Evolutionary conservation across 768 basidiomycete genomes (phyloP).

Genomic region (Leccinum imitatum): DNA sequence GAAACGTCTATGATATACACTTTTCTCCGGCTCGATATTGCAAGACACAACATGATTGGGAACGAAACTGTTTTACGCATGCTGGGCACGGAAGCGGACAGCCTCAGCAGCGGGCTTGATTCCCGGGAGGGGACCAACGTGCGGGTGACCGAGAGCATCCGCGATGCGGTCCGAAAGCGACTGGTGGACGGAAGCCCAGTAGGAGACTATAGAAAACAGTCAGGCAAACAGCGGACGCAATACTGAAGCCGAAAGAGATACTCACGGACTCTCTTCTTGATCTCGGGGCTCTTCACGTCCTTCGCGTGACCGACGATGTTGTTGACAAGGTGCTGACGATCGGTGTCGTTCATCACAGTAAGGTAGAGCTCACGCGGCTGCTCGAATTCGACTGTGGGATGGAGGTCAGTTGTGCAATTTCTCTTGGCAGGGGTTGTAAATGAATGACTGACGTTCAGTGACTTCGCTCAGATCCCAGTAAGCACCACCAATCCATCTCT

Average conservation of each 20-base stretch:
- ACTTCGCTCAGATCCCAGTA: constrained; percentile 69
- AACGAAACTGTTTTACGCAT: constrained; percentile 1
- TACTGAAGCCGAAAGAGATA: constrained; percentile 12
- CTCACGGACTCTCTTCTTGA: constrained; percentile 69
- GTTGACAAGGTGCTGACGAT: constrained; percentile 58
- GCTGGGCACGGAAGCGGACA: constrained; percentile 43
- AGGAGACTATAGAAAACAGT: constrained; percentile 49
- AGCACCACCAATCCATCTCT: constrained; percentile 72
- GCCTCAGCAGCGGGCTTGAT: constrained; percentile 60
- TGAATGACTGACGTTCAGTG: constrained; percentile 64
- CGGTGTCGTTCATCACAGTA: constrained; percentile 64
- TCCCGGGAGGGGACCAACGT: constrained; percentile 50
- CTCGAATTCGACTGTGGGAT: constrained; percentile 71
- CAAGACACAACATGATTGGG: not conserved
- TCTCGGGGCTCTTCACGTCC: constrained; percentile 54
- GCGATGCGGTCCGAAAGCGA: constrained; percentile 75
- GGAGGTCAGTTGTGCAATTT: not conserved
- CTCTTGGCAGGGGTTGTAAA: not conserved
- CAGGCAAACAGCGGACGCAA: not conserved
- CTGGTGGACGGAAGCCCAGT: constrained; percentile 80
- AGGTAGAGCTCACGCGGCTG: constrained; percentile 72
- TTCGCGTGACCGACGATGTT: constrained; percentile 68
- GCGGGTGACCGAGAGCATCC: constrained; percentile 60
- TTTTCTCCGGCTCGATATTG: not conserved
- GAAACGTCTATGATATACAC: constrained; percentile 4